These are phyloP conservation scores for Phytophthora agathidicida DNA, from an alignment of 352 stramenopile genomes.

Conservation along the genomic window DNA sequence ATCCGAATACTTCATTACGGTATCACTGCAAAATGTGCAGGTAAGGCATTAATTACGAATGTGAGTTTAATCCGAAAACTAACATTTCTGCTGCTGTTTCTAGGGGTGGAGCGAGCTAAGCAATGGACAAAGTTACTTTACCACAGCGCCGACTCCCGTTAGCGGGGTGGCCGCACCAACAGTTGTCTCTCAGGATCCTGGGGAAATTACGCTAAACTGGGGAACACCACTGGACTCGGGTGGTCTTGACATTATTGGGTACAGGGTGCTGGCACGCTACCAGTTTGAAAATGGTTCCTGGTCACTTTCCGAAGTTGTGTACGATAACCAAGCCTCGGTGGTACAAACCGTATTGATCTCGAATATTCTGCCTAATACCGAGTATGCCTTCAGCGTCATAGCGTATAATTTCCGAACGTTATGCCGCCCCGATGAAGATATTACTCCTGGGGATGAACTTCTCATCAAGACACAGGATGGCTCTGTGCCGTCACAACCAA, in stretches of 20 bases:
- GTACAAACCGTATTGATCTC: slow-evolving; percentile 27
- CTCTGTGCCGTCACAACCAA: slow-evolving; percentile 47
- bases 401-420: slow-evolving; percentile 55
- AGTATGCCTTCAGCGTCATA: slow-evolving; percentile 53
- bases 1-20: slow-evolving; percentile 42
- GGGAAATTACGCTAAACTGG: slow-evolving; percentile 54
- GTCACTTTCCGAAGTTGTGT: slow-evolving; percentile 35
- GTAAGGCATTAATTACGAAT: slow-evolving; percentile 10
- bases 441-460: slow-evolving; percentile 37
- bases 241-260: slow-evolving; percentile 51
- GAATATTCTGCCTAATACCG: slow-evolving; percentile 42
- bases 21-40: slow-evolving; percentile 18
- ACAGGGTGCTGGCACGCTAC: slow-evolving; percentile 36
- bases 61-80: slow-evolving; percentile 4
- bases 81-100: slow-evolving; percentile 5
- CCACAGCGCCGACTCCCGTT: slow-evolving; percentile 35
- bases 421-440: slow-evolving; percentile 37
- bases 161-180: slow-evolving; percentile 30
- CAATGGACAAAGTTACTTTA: slow-evolving; percentile 31
- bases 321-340: slow-evolving; percentile 41
- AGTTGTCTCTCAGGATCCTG: slow-evolving; percentile 45
- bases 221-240: slow-evolving; percentile 44
- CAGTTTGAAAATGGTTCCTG: slow-evolving; percentile 38
- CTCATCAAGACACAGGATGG: slow-evolving; percentile 41
- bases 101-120: slow-evolving; percentile 46